Evolutionary conservation across 179 eudicot genomes (phyloP), one percentile per base, ranked within the genome.

Genomic region (Silene vulgaris): DNA sequence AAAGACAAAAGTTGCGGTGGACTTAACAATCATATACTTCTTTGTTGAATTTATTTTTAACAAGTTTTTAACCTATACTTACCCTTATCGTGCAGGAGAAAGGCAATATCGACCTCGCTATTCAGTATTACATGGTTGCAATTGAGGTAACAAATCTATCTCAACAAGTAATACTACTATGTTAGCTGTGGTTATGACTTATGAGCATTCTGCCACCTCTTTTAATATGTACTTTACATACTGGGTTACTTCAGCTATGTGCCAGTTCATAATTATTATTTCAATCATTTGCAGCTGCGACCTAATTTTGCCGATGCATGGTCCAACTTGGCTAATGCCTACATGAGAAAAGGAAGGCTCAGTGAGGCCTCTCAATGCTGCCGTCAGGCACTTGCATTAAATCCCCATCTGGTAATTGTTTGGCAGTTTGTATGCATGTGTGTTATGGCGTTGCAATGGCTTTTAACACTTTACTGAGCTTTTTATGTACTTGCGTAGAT

Each of bases 281-380:
- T 71, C 20, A 8, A 23, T 56, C 26, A 56, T 81, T 63, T 82
- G 79, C 87, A 94, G 98, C 90, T 90, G 76, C 96, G 97, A 29
- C 98, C 97, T 57, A 92, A 88, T 82, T 94, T 92, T 76, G 94
- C 96, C 43, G 98, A 94, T 84, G 97, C 97, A 57, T 94, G 98
- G 98, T 94, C 98, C 37, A 94, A 94, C 81, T 82, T 94, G 87
- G 94, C 94, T 63, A 90, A 89, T 87, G 94, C 98, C 26, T 94
- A 92, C 79, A 88, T 89, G 96, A 79, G 89, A 80, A 92, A 92
- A 82, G 97, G 98, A 74, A 89, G 91, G 82, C 80, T 85, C 45
- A 86, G 9, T 78, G 98, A 92, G 81, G 98, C 96, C 43, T 85
- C 90, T 40, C 96, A 90, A 74, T 94, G 98, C 80, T 92, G 98